Percentiles rank a stretch among this genome's conserved stretches.
Evolutionary conservation across 163 green algal species (phyloP).

Genomic region (Trebouxia gelatinosa): DNA sequence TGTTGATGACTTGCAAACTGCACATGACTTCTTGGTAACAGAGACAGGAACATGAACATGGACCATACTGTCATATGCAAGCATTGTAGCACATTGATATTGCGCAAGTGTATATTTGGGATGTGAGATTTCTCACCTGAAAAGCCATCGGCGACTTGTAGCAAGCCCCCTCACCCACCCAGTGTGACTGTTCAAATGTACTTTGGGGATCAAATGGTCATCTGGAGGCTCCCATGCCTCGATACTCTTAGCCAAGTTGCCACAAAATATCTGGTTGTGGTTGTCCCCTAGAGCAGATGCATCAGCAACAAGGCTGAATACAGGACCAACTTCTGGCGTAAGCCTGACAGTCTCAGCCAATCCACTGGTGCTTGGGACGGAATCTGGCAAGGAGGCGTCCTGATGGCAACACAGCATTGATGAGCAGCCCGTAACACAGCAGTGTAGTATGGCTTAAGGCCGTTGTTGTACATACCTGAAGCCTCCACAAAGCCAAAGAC

Average conservation of each 20-base stretch:
- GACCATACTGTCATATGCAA: too few relatives aligned
- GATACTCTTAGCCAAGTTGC: constrained; percentile 47
- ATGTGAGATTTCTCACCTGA: constrained; percentile 46
- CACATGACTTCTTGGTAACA: too few relatives aligned
- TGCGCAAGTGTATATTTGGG: too few relatives aligned
- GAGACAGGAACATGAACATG: too few relatives aligned
- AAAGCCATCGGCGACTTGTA: constrained; percentile 47
- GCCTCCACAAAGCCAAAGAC: constrained; percentile 50
- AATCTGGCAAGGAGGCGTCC: not conserved
- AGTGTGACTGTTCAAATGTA: constrained; percentile 50
- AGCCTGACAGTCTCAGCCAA: constrained; percentile 29
- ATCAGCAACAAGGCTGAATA: constrained; percentile 51
- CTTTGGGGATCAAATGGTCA: constrained; percentile 10
- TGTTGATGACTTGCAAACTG: too few relatives aligned
- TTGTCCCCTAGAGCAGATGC: constrained; percentile 8
- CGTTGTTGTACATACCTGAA: constrained; percentile 27
- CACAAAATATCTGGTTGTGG: constrained; percentile 42
- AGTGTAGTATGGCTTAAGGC: too few relatives aligned
- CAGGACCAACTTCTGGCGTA: constrained; percentile 38
- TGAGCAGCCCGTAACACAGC: too few relatives aligned
- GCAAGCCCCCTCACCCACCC: constrained; percentile 57
- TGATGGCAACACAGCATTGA: not conserved
- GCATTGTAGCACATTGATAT: too few relatives aligned
- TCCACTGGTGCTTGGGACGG: not conserved
- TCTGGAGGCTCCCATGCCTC: constrained; percentile 51